Conservation (phyloP, 2,329 filamentous ascomycete genomes). For the Coleophoma cylindrospora region DNA sequence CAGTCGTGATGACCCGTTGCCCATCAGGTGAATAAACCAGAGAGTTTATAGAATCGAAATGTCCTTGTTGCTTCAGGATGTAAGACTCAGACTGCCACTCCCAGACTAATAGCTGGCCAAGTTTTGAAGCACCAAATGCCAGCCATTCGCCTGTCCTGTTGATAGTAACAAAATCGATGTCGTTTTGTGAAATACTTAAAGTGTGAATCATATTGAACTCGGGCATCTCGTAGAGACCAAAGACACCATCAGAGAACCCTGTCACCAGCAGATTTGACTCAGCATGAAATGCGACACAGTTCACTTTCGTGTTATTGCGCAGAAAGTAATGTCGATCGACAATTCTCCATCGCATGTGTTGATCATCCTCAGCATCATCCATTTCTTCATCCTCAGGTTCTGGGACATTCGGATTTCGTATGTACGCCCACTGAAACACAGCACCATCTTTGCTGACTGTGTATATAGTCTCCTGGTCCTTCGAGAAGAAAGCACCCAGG, state of each 20-base stretch:
- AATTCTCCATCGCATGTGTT: constrained; percentile 82
- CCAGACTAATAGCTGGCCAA: constrained; percentile 96
- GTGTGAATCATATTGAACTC: constrained; percentile 95
- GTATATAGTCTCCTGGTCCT: constrained; percentile 91
- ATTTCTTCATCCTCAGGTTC: constrained; percentile 50
- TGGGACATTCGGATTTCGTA: constrained; percentile 50
- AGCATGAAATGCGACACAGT: constrained; percentile 86
- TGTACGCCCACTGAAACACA: constrained; percentile 89
- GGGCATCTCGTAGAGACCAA: constrained; percentile 92
- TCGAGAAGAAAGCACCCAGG: constrained; percentile 93
- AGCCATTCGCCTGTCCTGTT: constrained; percentile 96
- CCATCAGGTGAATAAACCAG: constrained; percentile 92
- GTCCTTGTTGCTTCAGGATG: constrained; percentile 95
- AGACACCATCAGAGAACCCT: constrained; percentile 91
- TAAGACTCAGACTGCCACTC: constrained; percentile 99
- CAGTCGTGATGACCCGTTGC: constrained; percentile 85
- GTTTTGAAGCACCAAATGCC: constrained; percentile 90
- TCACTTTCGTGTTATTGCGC: constrained; percentile 81
- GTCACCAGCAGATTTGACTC: constrained; percentile 88
- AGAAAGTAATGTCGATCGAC: constrained; percentile 90
- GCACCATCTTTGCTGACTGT: constrained; percentile 98
- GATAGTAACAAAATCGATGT: constrained; percentile 91
- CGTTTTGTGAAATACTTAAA: constrained; percentile 88
- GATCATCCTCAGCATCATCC: constrained; percentile 54
- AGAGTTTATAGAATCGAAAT: constrained; percentile 93